Conservation (phyloP, 495 filamentous ascomycete species). For the Aspergillus coremiiformis region DNA sequence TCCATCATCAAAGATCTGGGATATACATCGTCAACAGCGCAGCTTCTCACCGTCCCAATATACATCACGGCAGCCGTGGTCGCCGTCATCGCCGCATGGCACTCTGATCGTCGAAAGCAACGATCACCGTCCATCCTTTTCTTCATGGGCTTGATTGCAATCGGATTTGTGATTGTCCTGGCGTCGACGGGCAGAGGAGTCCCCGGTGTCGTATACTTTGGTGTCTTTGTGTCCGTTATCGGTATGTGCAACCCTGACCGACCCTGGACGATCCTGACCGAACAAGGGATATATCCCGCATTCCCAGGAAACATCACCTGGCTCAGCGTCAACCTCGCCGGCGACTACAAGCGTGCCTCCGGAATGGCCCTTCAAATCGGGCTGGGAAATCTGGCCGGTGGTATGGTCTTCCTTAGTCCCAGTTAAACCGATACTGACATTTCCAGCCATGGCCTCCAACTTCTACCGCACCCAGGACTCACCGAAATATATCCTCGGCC, state of each 20-base stretch:
- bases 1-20: slow-evolving; percentile 61
- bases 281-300: slow-evolving; percentile 33
- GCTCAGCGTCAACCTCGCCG: slow-evolving; percentile 64
- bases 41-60: slow-evolving; percentile 64
- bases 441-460: slow-evolving; percentile 64
- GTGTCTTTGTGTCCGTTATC: slow-evolving; percentile 63
- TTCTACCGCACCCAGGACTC: slow-evolving; percentile 63
- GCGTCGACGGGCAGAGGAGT: slow-evolving; percentile 32
- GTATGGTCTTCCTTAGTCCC: slow-evolving; percentile 16
- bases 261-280: too few relatives aligned
- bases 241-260: slow-evolving; percentile 55
- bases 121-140: slow-evolving; percentile 58
- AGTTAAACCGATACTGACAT: too few relatives aligned
- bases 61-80: slow-evolving; percentile 55
- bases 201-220: slow-evolving; percentile 65
- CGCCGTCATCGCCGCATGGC: slow-evolving; percentile 49
- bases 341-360: slow-evolving; percentile 61
- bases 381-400: slow-evolving; percentile 61
- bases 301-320: slow-evolving; percentile 63
- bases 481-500: slow-evolving; percentile 60
- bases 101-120: slow-evolving; percentile 53
- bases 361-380: slow-evolving; percentile 75
- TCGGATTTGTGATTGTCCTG: slow-evolving; percentile 58
- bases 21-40: slow-evolving; percentile 56
- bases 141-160: slow-evolving; percentile 50